Conservation (phyloP, 169 alveolate genomes). For the Cryptosporidium ryanae region DNA sequence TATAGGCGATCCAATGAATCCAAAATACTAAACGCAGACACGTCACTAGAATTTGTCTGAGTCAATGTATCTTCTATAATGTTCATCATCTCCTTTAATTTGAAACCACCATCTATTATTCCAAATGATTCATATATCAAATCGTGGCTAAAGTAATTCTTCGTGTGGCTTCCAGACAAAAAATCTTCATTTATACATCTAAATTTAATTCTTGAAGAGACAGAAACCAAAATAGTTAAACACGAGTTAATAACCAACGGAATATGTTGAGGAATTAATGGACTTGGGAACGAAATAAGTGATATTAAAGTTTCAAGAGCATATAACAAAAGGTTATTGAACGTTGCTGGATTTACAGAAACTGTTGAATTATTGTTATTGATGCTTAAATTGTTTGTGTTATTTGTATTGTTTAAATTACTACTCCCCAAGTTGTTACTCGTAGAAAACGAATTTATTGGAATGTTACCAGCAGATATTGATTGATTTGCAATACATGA, state of each 20-base stretch:
- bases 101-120: slow-evolving; percentile 46
- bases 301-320: slow-evolving; percentile 65
- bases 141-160: not conserved
- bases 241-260: slow-evolving; percentile 66
- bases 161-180: not conserved
- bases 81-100: slow-evolving; percentile 35
- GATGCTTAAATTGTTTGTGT: slow-evolving; percentile 1
- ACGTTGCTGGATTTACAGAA: slow-evolving; percentile 6
- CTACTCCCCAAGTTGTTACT: not conserved
- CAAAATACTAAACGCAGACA: slow-evolving; percentile 37
- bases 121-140: slow-evolving; percentile 2
- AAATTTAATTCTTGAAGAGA: slow-evolving; percentile 63
- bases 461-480: not conserved
- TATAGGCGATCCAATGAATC: slow-evolving; percentile 45
- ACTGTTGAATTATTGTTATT: slow-evolving; percentile 10
- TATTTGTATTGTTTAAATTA: not conserved
- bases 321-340: slow-evolving; percentile 44
- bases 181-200: slow-evolving; percentile 13
- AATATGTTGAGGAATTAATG: slow-evolving; percentile 46
- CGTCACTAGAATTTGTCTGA: slow-evolving; percentile 21
- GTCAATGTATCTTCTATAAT: slow-evolving; percentile 53
- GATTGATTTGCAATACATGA: not conserved
- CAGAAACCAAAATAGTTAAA: slow-evolving; percentile 55
- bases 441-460: not conserved
- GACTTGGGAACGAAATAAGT: slow-evolving; percentile 54